These are phyloP conservation scores for Exophiala bonariae DNA, from an alignment of 2,329 filamentous ascomycete genomes.

Conservation along the genomic window DNA sequence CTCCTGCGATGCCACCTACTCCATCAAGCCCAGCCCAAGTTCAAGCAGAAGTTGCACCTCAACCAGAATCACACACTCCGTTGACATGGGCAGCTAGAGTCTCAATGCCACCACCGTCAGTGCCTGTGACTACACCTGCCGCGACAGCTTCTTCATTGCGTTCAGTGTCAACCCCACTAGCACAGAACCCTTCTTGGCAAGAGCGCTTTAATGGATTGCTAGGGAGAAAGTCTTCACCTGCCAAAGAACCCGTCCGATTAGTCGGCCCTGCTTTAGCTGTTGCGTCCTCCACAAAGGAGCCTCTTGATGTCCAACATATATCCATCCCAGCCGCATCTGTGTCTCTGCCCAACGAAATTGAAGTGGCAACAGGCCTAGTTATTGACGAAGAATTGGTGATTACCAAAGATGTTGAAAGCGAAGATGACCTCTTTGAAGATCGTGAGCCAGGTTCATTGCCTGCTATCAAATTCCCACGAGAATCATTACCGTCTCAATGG, in stretches of 20 bases:
- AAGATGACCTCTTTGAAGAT: slow-evolving; percentile 78
- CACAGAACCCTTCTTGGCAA: slow-evolving; percentile 46
- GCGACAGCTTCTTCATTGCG: slow-evolving; percentile 37
- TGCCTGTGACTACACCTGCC: slow-evolving; percentile 35
- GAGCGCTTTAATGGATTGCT: slow-evolving; percentile 71
- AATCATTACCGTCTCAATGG: slow-evolving; percentile 8
- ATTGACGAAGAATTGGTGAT: slow-evolving; percentile 37
- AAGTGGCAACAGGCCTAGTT: neutral
- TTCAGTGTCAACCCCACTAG: slow-evolving; percentile 41
- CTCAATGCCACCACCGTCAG: slow-evolving; percentile 35
- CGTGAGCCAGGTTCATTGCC: slow-evolving; percentile 79
- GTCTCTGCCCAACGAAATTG: slow-evolving; percentile 18
- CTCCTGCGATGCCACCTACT: slow-evolving; percentile 36
- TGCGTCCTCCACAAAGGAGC: slow-evolving; percentile 67
- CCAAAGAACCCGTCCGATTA: slow-evolving; percentile 22
- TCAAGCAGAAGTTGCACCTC: slow-evolving; percentile 22
- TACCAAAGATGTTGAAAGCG: slow-evolving; percentile 71
- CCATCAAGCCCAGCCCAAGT: slow-evolving; percentile 24
- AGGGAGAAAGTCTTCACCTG: slow-evolving; percentile 59
- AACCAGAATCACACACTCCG: slow-evolving; percentile 25
- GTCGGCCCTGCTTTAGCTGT: slow-evolving; percentile 45
- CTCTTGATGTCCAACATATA: slow-evolving; percentile 54
- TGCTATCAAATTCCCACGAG: slow-evolving; percentile 62
- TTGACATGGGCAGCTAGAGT: slow-evolving; percentile 39
- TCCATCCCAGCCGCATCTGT: slow-evolving; percentile 20